A percentile compares a stretch with the other conserved stretches of the same genome.
Evolutionary conservation across 192 early-diverging fungal species (phyloP).

Genomic region (Cetraspora pellucida): DNA sequence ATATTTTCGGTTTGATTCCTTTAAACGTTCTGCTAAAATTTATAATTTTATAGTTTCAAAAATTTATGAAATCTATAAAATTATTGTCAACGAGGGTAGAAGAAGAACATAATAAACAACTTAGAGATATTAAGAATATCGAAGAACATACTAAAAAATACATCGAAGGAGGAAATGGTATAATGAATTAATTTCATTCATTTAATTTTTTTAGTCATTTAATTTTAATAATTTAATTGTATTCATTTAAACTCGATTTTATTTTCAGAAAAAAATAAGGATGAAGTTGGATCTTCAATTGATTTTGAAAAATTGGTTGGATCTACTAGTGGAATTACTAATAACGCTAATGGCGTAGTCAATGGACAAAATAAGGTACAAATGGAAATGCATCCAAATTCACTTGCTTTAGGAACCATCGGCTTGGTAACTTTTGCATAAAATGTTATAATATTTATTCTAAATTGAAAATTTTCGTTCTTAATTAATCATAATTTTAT

Average conservation of each 20-base stretch:
- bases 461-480: too few relatives aligned
- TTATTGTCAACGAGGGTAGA: constrained; percentile 59
- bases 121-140: constrained; percentile 58
- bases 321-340: not conserved
- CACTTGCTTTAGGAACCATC: not conserved
- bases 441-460: not conserved
- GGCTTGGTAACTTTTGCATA: not conserved
- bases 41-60: constrained; percentile 52
- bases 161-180: constrained; percentile 17
- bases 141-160: constrained; percentile 54
- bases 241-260: not conserved
- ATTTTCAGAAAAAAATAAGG: constrained; percentile 2
- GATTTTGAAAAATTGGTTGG: constrained; percentile 30
- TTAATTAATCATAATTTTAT: too few relatives aligned
- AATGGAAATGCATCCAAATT: not conserved
- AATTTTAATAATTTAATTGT: not conserved
- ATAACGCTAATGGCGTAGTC: not conserved
- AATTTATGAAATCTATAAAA: constrained; percentile 62
- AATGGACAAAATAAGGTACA: not conserved
- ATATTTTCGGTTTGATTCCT: not conserved
- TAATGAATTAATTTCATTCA: not conserved
- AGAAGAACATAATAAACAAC: constrained; percentile 59
- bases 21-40: not conserved
- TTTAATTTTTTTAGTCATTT: not conserved
- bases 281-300: not conserved